phyloP scores from a whole-genome alignment of 768 basidiomycete species.

The Stropharia rugosoannulata region DNA sequence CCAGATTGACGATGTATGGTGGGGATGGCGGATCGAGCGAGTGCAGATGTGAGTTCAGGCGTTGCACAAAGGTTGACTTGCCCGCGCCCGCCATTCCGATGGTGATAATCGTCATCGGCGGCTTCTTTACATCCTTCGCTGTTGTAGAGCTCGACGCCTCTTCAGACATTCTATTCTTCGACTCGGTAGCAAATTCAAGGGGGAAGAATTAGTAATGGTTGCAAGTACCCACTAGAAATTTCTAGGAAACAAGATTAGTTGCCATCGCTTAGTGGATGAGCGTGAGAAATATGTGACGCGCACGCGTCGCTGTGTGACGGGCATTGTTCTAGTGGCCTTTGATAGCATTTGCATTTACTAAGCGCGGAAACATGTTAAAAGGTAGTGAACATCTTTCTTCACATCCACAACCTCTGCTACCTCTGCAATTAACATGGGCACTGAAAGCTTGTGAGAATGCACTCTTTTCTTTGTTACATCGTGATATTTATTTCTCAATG shows the following conservation, averaged over 20 bases:
- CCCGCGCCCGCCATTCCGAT: constrained; percentile 98
- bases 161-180: background rate
- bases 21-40: constrained; percentile 58
- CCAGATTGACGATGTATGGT: constrained; percentile 96
- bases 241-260: no score
- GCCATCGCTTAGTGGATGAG: no score
- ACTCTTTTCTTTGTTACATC: background rate
- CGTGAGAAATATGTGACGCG: no score
- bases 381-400: background rate
- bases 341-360: no score
- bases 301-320: no score
- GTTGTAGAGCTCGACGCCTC: constrained; percentile 9
- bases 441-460: constrained; percentile 23
- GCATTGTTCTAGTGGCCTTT: no score
- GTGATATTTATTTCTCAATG: background rate
- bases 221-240: background rate
- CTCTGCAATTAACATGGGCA: constrained; percentile 7
- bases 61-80: constrained; percentile 96
- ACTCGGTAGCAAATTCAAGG: background rate
- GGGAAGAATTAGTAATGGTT: background rate
- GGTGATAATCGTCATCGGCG: constrained; percentile 74
- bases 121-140: constrained; percentile 46
- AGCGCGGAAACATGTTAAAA: no score
- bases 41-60: constrained; percentile 91
- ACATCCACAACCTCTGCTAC: constrained; percentile 8